Evolutionary conservation across 1,284 basidiomycete genomes (phyloP).

Genomic region (Polyporus tsugae): DNA sequence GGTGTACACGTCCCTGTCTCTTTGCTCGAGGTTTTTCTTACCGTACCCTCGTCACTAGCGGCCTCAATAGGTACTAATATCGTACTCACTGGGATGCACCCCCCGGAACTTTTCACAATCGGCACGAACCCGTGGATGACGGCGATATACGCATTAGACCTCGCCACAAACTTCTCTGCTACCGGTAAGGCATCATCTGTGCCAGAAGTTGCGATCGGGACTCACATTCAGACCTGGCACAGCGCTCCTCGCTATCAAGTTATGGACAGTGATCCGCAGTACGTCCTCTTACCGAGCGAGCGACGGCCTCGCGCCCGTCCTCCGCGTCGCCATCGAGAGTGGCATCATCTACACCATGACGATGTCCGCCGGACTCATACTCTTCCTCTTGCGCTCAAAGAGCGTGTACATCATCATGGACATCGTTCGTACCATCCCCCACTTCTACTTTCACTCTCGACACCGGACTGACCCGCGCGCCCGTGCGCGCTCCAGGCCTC

Average conservation of each 20-base stretch:
- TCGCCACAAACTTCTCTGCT: constrained; percentile 41
- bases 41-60: constrained; percentile 15
- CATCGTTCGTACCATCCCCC: constrained; percentile 34
- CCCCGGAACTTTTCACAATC: constrained; percentile 29
- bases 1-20: neutral
- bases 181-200: constrained; percentile 32
- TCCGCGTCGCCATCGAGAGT: constrained; percentile 43
- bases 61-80: constrained; percentile 20
- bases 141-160: constrained; percentile 37
- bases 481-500: constrained; percentile 28
- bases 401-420: constrained; percentile 43
- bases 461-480: neutral
- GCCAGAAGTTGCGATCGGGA: neutral
- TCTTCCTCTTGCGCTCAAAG: constrained; percentile 38
- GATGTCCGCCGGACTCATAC: constrained; percentile 40
- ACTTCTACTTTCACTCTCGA: neutral
- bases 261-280: constrained; percentile 35
- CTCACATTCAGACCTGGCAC: neutral
- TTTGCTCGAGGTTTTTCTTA: neutral
- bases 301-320: constrained; percentile 35
- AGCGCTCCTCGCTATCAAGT: constrained; percentile 37
- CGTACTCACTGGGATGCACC: constrained; percentile 12
- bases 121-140: constrained; percentile 40
- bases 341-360: constrained; percentile 43
- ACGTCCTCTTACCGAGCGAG: constrained; percentile 23